These are phyloP conservation scores for Nitzschia inconspicua DNA, from an alignment of 108 stramenopile genomes.

Conservation along the genomic window DNA sequence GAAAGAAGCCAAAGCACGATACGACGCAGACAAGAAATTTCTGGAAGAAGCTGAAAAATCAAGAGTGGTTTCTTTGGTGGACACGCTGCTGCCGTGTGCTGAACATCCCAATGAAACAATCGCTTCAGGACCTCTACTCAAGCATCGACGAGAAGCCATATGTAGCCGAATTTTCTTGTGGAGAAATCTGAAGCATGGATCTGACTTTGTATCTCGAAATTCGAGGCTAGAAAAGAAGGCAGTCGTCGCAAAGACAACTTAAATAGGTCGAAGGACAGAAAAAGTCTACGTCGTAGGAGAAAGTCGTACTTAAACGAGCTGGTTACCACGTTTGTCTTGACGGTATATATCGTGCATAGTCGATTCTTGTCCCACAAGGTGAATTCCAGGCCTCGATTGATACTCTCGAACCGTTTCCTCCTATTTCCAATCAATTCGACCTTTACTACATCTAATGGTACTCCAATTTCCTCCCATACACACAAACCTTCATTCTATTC, in stretches of 20 bases:
- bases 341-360: no score
- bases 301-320: no score
- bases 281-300: no score
- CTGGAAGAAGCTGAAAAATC: constrained; percentile 36
- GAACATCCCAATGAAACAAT: constrained; percentile 38
- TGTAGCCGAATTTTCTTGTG: constrained; percentile 51
- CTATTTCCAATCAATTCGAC: no score
- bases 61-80: constrained; percentile 34
- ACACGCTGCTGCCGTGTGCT: constrained; percentile 49
- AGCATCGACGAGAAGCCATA: constrained; percentile 24
- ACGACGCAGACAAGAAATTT: constrained; percentile 53
- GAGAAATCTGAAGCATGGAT: constrained; percentile 58
- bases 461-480: no score
- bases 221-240: constrained; percentile 9
- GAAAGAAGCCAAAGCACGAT: constrained; percentile 49
- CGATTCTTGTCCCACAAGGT: no score
- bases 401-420: no score
- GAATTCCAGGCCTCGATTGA: no score
- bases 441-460: no score
- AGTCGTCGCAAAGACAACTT: no score
- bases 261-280: no score
- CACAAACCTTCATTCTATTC: constrained; percentile 16
- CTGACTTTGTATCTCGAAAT: constrained; percentile 44
- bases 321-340: no score
- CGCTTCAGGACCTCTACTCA: constrained; percentile 41